phyloP scores from a whole-genome alignment of 164 flowering plant genomes.

The Stephania japonica region DNA sequence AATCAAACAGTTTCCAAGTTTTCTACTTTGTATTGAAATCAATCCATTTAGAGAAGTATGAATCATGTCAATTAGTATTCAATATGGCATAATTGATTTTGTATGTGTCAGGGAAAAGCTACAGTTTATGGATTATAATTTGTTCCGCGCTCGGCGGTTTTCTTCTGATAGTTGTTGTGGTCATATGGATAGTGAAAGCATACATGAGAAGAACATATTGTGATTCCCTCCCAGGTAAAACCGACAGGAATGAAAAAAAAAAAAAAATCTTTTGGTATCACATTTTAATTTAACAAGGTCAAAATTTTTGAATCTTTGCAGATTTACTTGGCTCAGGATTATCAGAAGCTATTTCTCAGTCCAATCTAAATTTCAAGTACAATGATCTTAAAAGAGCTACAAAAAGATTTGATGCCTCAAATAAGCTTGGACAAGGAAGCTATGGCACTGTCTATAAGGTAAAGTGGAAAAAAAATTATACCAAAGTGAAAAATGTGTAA shows the following conservation, averaged over 20 bases:
- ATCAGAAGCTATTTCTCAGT: not conserved
- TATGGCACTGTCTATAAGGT: conserved; percentile 82
- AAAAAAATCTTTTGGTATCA: not conserved
- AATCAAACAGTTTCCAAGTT: too few relatives aligned
- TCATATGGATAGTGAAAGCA: not conserved
- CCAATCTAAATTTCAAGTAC: not conserved
- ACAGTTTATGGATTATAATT: not conserved
- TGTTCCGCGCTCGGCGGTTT: not conserved
- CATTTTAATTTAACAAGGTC: not conserved
- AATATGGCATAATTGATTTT: not conserved
- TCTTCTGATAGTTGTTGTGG: not conserved
- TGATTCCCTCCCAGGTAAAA: not conserved
- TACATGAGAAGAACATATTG: not conserved
- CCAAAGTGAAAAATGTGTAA: not conserved
- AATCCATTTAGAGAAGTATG: too few relatives aligned
- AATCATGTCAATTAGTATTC: not conserved
- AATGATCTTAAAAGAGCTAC: conserved; percentile 11
- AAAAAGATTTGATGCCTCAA: conserved; percentile 19
- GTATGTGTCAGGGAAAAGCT: not conserved
- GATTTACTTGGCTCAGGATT: not conserved
- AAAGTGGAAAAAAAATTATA: not conserved
- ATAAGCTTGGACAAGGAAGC: conserved; percentile 82
- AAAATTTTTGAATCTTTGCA: not conserved
- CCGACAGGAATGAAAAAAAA: not conserved
- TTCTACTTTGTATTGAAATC: too few relatives aligned